Percentiles rank a stretch among this genome's conserved stretches.
phyloP scores from a whole-genome alignment of 805 yeast genomes.

The Hanseniaspora osmophila region DNA sequence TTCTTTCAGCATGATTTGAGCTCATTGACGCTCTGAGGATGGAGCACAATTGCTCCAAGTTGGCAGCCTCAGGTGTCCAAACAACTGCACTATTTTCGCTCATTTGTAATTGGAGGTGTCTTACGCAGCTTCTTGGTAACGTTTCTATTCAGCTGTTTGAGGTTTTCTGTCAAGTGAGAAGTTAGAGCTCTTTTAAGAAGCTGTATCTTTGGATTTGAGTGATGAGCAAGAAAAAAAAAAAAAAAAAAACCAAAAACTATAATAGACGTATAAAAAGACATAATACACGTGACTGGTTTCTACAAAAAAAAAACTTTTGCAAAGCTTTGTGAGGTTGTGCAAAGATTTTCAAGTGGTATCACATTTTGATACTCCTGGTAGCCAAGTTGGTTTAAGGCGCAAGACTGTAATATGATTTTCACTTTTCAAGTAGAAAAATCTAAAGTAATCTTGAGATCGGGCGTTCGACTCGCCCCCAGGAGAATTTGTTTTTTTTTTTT shows the following conservation, averaged over 20 bases:
- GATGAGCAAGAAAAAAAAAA: too few relatives aligned
- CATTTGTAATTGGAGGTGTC: background rate
- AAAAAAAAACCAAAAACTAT: too few relatives aligned
- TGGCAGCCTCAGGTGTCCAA: conserved; percentile 61
- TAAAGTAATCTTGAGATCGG: conserved; percentile 2
- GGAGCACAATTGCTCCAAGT: conserved; percentile 47
- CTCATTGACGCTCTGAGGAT: conserved; percentile 66
- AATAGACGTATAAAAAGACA: background rate
- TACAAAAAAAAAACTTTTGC: background rate
- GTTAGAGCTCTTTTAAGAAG: too few relatives aligned
- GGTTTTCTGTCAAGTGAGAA: too few relatives aligned
- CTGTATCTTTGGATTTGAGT: too few relatives aligned
- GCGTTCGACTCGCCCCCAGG: conserved; percentile 2
- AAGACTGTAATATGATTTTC: background rate
- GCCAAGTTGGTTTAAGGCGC: conserved; percentile 3
- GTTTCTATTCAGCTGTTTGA: background rate
- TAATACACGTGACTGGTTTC: background rate
- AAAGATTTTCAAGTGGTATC: background rate
- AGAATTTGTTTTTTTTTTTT: background rate
- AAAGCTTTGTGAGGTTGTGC: background rate
- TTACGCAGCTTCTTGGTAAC: too few relatives aligned
- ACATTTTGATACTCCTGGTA: background rate
- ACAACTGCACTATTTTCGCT: background rate
- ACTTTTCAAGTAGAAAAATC: background rate
- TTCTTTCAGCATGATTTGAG: conserved; percentile 37